Percentiles rank a stretch among this genome's conserved stretches.
These are phyloP conservation scores for Blastomyces silverae DNA, from an alignment of 2,329 filamentous ascomycete genomes.

Conservation along the genomic window DNA sequence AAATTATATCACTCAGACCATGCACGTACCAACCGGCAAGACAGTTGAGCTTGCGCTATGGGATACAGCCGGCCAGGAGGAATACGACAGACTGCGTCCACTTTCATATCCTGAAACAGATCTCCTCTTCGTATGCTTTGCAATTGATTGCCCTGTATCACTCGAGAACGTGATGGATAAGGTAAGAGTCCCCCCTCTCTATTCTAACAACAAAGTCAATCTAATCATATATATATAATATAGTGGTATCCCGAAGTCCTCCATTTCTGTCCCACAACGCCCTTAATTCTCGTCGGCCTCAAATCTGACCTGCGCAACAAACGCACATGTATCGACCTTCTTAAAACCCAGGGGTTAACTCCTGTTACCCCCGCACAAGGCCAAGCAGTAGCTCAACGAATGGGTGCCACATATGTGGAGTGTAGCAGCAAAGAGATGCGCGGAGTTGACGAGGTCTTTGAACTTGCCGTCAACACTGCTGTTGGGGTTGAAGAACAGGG, in stretches of 20 bases:
- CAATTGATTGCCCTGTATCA: conserved; percentile 96
- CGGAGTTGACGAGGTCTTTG: conserved; percentile 94
- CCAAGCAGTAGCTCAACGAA: conserved; percentile 77
- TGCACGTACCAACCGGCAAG: conserved; percentile 80
- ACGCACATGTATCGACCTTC: conserved; percentile 94
- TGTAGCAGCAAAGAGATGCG: conserved; percentile 97
- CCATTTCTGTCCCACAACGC: conserved; percentile 97
- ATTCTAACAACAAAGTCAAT: background rate
- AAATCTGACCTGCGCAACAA: conserved; percentile 96
- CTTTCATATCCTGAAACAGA: conserved; percentile 98
- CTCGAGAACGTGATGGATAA: conserved; percentile 99
- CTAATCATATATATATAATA: conserved; percentile 9
- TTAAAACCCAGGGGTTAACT: conserved; percentile 94
- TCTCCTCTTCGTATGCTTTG: conserved; percentile 96
- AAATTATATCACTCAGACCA: conserved; percentile 98
- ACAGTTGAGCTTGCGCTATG: conserved; percentile 93
- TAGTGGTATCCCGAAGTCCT: conserved; percentile 99
- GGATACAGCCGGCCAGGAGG: conserved; percentile 98
- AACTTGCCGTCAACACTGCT: conserved; percentile 80
- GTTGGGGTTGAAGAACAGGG: conserved; percentile 69
- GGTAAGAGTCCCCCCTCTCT: conserved; percentile 48
- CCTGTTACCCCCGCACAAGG: conserved; percentile 91
- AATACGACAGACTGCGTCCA: conserved; percentile 92
- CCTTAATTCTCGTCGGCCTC: conserved; percentile 87
- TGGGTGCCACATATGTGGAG: conserved; percentile 94